Percentiles rank a stretch among this genome's conserved stretches.
Conservation (phyloP, 441 rosid species). For the Adansonia grandidieri region DNA sequence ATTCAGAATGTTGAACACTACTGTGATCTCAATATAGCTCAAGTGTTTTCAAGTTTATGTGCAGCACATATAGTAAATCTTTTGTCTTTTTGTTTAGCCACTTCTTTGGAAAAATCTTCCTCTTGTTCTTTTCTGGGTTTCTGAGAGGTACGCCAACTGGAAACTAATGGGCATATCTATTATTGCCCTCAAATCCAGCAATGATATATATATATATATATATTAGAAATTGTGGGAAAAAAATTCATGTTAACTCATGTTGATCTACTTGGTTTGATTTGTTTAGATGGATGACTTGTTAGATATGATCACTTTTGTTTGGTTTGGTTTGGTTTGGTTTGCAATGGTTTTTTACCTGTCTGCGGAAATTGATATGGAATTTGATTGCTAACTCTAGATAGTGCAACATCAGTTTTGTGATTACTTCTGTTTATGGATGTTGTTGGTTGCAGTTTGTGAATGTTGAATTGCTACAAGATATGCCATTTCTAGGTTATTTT, state of each 20-base stretch:
- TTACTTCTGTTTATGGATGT: neutral
- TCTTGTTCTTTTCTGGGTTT: neutral
- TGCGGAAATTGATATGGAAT: slow-evolving; percentile 9
- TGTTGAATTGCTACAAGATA: slow-evolving; percentile 1
- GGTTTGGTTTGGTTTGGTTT: neutral
- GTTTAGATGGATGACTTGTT: neutral
- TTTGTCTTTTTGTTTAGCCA: neutral
- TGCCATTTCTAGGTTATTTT: neutral
- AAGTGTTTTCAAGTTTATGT: neutral
- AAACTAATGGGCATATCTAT: neutral
- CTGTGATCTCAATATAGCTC: neutral
- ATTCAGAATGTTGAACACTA: neutral
- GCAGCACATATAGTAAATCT: neutral
- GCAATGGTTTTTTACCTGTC: neutral
- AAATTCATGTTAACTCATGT: neutral
- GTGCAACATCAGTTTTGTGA: neutral
- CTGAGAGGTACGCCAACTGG: neutral
- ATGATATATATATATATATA: neutral
- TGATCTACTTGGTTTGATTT: neutral
- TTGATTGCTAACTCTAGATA: neutral
- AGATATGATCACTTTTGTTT: neutral
- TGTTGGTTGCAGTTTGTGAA: slow-evolving; percentile 13
- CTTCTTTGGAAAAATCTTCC: neutral
- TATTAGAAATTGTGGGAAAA: neutral
- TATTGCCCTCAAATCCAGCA: slow-evolving; percentile 11